A percentile compares a stretch with the other conserved stretches of the same genome.
phyloP scores from a whole-genome alignment of 352 stramenopile species.

The Pythium angustatum region DNA sequence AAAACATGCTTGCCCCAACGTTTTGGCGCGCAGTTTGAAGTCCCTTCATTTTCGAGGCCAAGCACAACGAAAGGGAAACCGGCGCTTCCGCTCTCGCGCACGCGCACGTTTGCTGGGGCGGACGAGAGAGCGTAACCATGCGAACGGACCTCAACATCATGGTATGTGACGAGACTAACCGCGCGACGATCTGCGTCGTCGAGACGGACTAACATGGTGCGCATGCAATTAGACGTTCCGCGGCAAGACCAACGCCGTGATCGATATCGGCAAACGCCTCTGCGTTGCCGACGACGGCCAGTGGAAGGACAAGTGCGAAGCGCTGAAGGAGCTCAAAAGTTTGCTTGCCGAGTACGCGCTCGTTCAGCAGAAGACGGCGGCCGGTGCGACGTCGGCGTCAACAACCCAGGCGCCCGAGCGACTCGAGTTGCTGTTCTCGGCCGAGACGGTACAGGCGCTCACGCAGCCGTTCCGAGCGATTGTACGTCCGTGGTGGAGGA shows the following conservation, averaged over 20 bases:
- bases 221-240: constrained; percentile 58
- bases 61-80: not conserved
- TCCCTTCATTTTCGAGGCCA: not conserved
- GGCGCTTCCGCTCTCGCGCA: too few species aligned
- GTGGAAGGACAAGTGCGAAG: constrained; percentile 59
- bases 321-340: constrained; percentile 45
- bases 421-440: constrained; percentile 36
- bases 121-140: constrained; percentile 10
- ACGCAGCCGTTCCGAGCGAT: constrained; percentile 61
- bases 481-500: too few species aligned
- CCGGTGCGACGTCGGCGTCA: too few species aligned
- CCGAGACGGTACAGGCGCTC: constrained; percentile 56
- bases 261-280: constrained; percentile 55
- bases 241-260: constrained; percentile 46
- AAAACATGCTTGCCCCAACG: not conserved
- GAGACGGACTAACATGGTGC: too few species aligned
- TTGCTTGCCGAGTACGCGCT: constrained; percentile 33
- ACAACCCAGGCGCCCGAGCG: constrained; percentile 1
- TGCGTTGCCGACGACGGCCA: constrained; percentile 47
- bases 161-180: constrained; percentile 32
- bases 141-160: constrained; percentile 51
- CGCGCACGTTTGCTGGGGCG: not conserved
- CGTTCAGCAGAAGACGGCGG: constrained; percentile 6
- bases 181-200: too few species aligned
- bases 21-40: constrained; percentile 19